phyloP scores from a whole-genome alignment of 495 filamentous ascomycete genomes.

The Podospora australis region DNA sequence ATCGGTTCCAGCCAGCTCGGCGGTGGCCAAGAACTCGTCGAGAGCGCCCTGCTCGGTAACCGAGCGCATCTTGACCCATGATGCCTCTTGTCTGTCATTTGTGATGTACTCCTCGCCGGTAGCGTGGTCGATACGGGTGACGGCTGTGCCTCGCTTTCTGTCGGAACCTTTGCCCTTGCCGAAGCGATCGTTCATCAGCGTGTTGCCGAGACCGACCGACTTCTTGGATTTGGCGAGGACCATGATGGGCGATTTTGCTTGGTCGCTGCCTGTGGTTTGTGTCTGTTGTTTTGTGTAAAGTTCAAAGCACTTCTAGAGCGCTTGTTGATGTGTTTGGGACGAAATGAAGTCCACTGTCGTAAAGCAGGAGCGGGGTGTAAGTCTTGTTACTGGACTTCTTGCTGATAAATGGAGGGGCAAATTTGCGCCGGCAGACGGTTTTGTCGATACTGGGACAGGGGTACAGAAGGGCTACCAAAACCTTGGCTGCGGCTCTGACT shows the following conservation, averaged over 20 bases:
- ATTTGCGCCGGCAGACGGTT: slow-evolving; percentile 17
- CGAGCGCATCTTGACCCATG: slow-evolving; percentile 95
- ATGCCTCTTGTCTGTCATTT: slow-evolving; percentile 66
- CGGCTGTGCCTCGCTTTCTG: slow-evolving; percentile 52
- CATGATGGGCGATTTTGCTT: slow-evolving; percentile 48
- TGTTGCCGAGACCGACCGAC: slow-evolving; percentile 75
- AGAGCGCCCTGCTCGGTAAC: slow-evolving; percentile 95
- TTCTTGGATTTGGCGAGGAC: slow-evolving; percentile 93
- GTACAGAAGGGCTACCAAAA: background rate
- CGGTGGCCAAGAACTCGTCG: slow-evolving; percentile 69
- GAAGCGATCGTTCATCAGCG: slow-evolving; percentile 88
- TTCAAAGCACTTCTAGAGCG: background rate
- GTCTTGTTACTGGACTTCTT: slow-evolving; percentile 4
- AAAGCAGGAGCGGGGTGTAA: slow-evolving; percentile 9
- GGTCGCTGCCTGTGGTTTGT: background rate
- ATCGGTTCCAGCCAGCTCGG: slow-evolving; percentile 93
- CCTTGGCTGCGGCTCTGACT: too few species aligned
- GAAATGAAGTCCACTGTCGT: background rate
- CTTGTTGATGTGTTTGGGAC: slow-evolving; percentile 1
- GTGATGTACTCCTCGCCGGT: slow-evolving; percentile 64
- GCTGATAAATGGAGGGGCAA: slow-evolving; percentile 44
- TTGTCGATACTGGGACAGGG: too few species aligned
- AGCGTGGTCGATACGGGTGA: slow-evolving; percentile 53
- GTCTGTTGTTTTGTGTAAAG: background rate
- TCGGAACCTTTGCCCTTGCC: slow-evolving; percentile 78